These are phyloP conservation scores for Spinacia oleracea DNA, from an alignment of 179 eudicot genomes.

Conservation along the genomic window DNA sequence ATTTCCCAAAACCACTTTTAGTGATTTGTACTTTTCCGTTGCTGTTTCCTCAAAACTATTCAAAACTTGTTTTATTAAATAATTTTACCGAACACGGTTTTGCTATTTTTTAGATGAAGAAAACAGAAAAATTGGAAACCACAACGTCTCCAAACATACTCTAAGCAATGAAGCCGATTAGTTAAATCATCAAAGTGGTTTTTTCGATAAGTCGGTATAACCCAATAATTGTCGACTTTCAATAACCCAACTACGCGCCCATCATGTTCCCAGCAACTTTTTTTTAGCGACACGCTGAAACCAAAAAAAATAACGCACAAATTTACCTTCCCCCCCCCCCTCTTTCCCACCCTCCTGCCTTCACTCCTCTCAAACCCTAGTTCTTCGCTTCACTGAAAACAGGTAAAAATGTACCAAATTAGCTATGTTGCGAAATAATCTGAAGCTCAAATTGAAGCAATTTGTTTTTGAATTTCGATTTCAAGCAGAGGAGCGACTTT, in stretches of 20 bases:
- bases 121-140: too few species aligned
- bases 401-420: not conserved
- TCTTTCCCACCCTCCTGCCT: not conserved
- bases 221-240: too few species aligned
- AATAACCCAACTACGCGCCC: not conserved
- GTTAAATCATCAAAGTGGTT: too few species aligned
- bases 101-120: too few species aligned
- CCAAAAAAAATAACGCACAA: not conserved
- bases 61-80: too few species aligned
- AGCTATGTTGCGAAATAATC: not conserved
- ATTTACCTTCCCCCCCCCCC: not conserved
- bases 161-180: too few species aligned
- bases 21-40: too few species aligned
- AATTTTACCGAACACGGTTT: too few species aligned
- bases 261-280: not conserved
- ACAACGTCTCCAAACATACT: too few species aligned
- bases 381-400: not conserved
- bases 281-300: not conserved
- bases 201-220: too few species aligned
- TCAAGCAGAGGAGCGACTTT: not conserved
- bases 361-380: slow-evolving; percentile 1
- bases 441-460: not conserved
- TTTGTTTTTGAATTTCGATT: not conserved
- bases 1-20: too few species aligned
- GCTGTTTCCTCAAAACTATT: too few species aligned